Base-by-base conservation (phyloP, 768 basidiomycete genomes). In the Lactarius trivialis region DNA sequence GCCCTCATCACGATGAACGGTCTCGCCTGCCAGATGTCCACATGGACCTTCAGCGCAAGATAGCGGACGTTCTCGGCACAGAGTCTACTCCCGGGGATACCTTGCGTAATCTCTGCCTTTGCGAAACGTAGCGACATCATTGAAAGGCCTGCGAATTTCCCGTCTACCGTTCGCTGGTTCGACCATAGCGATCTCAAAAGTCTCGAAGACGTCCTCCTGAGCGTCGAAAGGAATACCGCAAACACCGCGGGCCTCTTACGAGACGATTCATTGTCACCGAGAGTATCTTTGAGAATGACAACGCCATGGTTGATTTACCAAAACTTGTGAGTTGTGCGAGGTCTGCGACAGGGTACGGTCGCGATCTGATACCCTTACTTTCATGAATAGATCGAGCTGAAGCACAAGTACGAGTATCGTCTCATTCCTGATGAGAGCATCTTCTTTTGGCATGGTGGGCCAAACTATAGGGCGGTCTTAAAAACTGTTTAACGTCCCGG, bases 161-260 rank as follows among this genome's bases (percentile, higher is more conserved):
- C 4, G 96, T 91, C 87, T 7, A 93, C 89, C 0, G 84, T 98
- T 37, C 84, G 91, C 58, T 99, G 93, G 93, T 99, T 84, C 72
- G 95, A 98, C 68, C 97, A 98, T 72, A 97, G 96, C 68, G 94
- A 98, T 70, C 83, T 99, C 56, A n/a, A n/a, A n/a, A n/a, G n/a
- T n/a, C n/a, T n/a, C n/a, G n/a, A n/a, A n/a, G n/a, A n/a, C n/a
- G n/a, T n/a, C n/a, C n/a, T n/a, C n/a, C n/a, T n/a, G n/a, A n/a
- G n/a, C n/a, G n/a, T n/a, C n/a, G n/a, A n/a, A n/a, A n/a, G n/a
- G n/a, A n/a, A n/a, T n/a, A n/a, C n/a, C n/a, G n/a, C n/a, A n/a
- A n/a, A n/a, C n/a, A n/a, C n/a, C n/a, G n/a, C n/a, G n/a, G n/a
- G n/a, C n/a, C n/a, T n/a, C n/a, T n/a, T n/a, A n/a, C n/a, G n/a